Conservation (phyloP, 2,329 filamentous ascomycete species). For the Colletotrichum orbiculare region DNA sequence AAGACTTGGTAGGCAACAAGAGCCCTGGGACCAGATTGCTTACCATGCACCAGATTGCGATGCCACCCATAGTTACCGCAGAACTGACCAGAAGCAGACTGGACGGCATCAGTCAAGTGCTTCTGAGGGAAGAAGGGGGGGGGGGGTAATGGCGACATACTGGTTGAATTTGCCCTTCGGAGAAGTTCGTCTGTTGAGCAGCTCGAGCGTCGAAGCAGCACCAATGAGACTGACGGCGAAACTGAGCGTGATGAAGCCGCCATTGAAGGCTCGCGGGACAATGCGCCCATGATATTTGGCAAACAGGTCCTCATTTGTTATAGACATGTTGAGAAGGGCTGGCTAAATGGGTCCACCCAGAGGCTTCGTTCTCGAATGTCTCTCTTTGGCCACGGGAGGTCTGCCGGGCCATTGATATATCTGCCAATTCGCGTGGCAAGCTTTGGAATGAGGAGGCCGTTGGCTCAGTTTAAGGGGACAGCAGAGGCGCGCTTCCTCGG, state of each 20-base stretch:
- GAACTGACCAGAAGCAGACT: conserved; percentile 73
- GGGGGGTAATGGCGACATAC: conserved; percentile 54
- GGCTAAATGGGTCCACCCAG: conserved; percentile 18
- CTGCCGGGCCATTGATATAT: conserved; percentile 24
- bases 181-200: conserved; percentile 81
- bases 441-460: conserved; percentile 7
- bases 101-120: conserved; percentile 8
- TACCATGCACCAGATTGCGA: conserved; percentile 80
- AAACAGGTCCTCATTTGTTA: conserved; percentile 45
- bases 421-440: conserved; percentile 22
- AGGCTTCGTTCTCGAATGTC: conserved; percentile 26
- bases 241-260: conserved; percentile 77
- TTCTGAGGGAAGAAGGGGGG: neutral
- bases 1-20: conserved; percentile 45
- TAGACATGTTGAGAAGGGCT: conserved; percentile 26
- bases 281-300: conserved; percentile 55
- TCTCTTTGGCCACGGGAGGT: conserved; percentile 10
- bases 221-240: conserved; percentile 82
- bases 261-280: conserved; percentile 61
- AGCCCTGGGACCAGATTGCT: conserved; percentile 43
- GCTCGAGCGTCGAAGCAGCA: conserved; percentile 81
- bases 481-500: conserved; percentile 10
- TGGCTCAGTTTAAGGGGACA: conserved; percentile 17
- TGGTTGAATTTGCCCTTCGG: conserved; percentile 76
- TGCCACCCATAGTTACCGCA: conserved; percentile 77